Evolutionary conservation across 2,329 filamentous ascomycete genomes (phyloP).

Genomic region (Diaporthe ampelina): DNA sequence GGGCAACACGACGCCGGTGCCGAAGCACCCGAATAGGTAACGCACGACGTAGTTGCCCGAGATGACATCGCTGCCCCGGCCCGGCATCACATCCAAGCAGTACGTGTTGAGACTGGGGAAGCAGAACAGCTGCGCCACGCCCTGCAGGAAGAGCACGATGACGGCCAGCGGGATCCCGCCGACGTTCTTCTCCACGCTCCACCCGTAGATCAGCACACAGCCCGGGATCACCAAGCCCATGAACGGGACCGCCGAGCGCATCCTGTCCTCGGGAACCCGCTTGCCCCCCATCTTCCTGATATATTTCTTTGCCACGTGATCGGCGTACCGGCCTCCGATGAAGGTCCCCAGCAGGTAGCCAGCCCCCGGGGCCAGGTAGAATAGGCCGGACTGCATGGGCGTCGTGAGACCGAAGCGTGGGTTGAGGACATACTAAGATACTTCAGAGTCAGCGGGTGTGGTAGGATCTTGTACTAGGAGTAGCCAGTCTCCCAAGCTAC

Average conservation of each 20-base stretch:
- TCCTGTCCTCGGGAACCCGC: conserved; percentile 78
- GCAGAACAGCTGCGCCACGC: conserved; percentile 77
- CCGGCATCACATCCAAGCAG: conserved; percentile 85
- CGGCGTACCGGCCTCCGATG: conserved; percentile 77
- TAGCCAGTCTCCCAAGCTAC: background rate
- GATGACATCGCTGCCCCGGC: conserved; percentile 78
- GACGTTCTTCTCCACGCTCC: conserved; percentile 57
- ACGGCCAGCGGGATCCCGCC: conserved; percentile 68
- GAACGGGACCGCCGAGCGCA: conserved; percentile 72
- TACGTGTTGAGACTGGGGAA: conserved; percentile 81
- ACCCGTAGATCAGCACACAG: conserved; percentile 79
- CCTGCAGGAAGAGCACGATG: conserved; percentile 77
- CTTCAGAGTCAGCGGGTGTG: background rate
- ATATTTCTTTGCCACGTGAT: conserved; percentile 73
- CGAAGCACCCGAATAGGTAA: conserved; percentile 80
- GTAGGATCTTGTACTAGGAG: background rate
- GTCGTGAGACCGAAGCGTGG: conserved; percentile 75
- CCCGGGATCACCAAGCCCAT: conserved; percentile 72
- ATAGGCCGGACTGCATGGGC: conserved; percentile 75
- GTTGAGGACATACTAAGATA: conserved; percentile 71
- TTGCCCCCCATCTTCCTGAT: conserved; percentile 64
- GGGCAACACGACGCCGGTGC: conserved; percentile 79
- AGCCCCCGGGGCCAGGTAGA: conserved; percentile 78
- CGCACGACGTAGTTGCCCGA: conserved; percentile 85
- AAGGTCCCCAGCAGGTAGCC: conserved; percentile 78